These are phyloP conservation scores for Phoma sp. DNA, from an alignment of 2,329 filamentous ascomycete species.

Conservation along the genomic window DNA sequence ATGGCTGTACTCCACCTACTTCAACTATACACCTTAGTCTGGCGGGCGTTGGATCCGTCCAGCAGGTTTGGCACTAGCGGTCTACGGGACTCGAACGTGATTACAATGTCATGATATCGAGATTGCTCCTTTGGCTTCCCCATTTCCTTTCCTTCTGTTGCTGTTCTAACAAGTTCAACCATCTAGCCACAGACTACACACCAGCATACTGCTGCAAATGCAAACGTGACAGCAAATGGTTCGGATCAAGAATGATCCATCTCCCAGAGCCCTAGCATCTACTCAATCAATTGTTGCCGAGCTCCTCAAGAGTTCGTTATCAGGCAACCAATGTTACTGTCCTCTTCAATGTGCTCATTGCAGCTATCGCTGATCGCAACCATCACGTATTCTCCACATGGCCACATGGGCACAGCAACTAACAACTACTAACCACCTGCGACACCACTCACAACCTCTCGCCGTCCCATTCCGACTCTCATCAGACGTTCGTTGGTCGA, in stretches of 20 bases:
- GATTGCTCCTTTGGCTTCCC: constrained; percentile 39
- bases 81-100: constrained; percentile 48
- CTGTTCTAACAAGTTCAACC: constrained; percentile 26
- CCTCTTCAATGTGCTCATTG: constrained; percentile 27
- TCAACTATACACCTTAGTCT: constrained; percentile 34
- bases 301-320: constrained; percentile 25
- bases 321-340: constrained; percentile 31
- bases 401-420: background rate
- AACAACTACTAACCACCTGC: constrained; percentile 24
- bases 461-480: constrained; percentile 34
- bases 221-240: constrained; percentile 32
- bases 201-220: constrained; percentile 10
- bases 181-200: constrained; percentile 24
- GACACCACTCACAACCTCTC: constrained; percentile 36
- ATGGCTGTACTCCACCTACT: constrained; percentile 49
- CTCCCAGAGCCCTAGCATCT: constrained; percentile 31
- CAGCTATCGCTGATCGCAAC: constrained; percentile 18
- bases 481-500: constrained; percentile 41
- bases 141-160: constrained; percentile 16
- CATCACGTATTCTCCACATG: constrained; percentile 16
- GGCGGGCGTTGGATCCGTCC: constrained; percentile 28
- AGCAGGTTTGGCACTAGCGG: constrained; percentile 45
- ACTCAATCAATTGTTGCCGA: constrained; percentile 31
- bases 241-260: constrained; percentile 32
- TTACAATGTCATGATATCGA: constrained; percentile 49